Conservation (phyloP, 345 rosid genomes). For the Kernera saxatilis region DNA sequence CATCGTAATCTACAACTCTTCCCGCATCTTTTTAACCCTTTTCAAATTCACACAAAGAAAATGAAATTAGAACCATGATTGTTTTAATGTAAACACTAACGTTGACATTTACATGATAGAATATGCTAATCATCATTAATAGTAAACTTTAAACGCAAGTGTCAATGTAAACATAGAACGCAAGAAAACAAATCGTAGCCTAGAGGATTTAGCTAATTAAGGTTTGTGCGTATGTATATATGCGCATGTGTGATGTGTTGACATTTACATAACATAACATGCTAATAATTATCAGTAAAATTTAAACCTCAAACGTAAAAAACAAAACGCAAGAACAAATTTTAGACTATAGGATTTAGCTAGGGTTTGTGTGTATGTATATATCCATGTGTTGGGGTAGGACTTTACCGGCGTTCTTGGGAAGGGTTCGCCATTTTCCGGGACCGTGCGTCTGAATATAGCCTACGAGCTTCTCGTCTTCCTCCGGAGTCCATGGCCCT, state of each 20-base stretch:
- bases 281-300: neutral
- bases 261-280: neutral
- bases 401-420: slow-evolving; percentile 66
- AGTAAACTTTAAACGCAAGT: neutral
- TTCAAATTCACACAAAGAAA: slow-evolving; percentile 11
- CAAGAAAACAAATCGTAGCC: neutral
- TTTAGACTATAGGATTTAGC: neutral
- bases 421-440: slow-evolving; percentile 79
- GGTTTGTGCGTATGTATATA: neutral
- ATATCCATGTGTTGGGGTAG: neutral
- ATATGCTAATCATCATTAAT: neutral
- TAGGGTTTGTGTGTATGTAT: neutral
- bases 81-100: neutral
- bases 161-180: neutral
- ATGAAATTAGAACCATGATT: neutral
- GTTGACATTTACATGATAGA: neutral
- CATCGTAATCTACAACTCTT: slow-evolving; percentile 37
- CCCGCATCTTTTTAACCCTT: slow-evolving; percentile 33
- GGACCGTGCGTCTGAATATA: slow-evolving; percentile 72
- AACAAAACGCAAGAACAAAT: neutral
- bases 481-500: slow-evolving; percentile 93
- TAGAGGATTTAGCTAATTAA: neutral
- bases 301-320: neutral
- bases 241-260: neutral
- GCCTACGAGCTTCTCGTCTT: slow-evolving; percentile 58